phyloP scores from a whole-genome alignment of 2,329 filamentous ascomycete genomes.

The Coniochaeta pulveracea region DNA sequence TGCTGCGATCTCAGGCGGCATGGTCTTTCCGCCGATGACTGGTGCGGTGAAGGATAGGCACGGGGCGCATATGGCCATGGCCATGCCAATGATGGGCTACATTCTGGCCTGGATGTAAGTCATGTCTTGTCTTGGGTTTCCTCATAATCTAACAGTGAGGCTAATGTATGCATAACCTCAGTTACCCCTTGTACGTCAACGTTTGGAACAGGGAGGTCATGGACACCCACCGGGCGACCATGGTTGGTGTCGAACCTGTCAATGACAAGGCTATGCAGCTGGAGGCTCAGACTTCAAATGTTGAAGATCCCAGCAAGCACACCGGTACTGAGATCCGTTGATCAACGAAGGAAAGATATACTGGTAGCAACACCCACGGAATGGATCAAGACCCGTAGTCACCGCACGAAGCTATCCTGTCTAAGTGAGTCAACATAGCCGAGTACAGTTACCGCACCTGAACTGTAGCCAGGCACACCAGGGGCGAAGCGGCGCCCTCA shows the following conservation, averaged over 20 bases:
- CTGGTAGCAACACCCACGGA: too few species aligned
- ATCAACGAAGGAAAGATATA: too few species aligned
- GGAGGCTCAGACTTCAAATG: conserved; percentile 12
- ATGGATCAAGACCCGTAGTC: too few species aligned
- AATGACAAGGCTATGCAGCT: conserved; percentile 15
- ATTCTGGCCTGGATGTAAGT: conserved; percentile 15
- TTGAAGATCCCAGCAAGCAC: neutral
- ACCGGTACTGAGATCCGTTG: too few species aligned
- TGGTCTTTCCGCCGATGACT: conserved; percentile 40
- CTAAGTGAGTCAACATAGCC: too few species aligned
- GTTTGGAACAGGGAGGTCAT: conserved; percentile 17
- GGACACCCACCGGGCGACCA: conserved; percentile 18
- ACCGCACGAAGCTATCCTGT: too few species aligned
- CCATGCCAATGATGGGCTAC: conserved; percentile 18
- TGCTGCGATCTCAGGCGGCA: conserved; percentile 42
- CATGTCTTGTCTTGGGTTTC: neutral
- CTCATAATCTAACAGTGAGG: conserved; percentile 1
- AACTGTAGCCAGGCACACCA: too few species aligned
- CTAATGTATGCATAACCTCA: conserved; percentile 1
- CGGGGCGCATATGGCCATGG: conserved; percentile 16
- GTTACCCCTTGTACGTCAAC: conserved; percentile 20
- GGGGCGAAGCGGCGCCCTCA: too few species aligned
- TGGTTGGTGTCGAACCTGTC: conserved; percentile 12
- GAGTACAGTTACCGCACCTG: too few species aligned
- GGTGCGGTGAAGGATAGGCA: conserved; percentile 24